These are phyloP conservation scores for Globisporangium megalacanthum DNA, from an alignment of 352 stramenopile species.

Conservation along the genomic window DNA sequence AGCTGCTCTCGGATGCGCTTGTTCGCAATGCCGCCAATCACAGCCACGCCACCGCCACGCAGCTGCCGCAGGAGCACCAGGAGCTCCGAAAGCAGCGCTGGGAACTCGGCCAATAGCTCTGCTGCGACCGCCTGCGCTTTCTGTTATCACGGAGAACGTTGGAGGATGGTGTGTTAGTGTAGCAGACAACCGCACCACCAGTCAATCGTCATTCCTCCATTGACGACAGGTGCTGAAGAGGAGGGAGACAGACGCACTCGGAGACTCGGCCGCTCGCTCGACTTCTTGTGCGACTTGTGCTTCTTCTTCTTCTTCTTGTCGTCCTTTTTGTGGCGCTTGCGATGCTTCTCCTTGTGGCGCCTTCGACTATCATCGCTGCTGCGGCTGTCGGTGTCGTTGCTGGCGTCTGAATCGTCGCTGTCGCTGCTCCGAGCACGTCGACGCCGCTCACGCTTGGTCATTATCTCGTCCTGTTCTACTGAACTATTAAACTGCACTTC, in stretches of 20 bases:
- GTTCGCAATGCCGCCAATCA: conserved; percentile 79
- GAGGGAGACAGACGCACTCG: conserved; percentile 2
- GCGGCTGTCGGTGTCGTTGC: too few species aligned
- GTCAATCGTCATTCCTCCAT: not conserved
- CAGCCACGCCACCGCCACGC: conserved; percentile 62
- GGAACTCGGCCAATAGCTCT: conserved; percentile 58
- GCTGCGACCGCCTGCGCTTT: conserved; percentile 42
- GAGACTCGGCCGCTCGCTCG: conserved; percentile 19
- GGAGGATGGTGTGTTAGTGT: not conserved
- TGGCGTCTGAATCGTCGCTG: too few species aligned
- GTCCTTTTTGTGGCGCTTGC: conserved; percentile 16
- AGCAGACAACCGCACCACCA: not conserved
- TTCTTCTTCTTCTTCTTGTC: conserved; percentile 25
- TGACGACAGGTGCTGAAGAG: too few species aligned
- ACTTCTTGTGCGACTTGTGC: conserved; percentile 23
- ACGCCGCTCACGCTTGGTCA: too few species aligned
- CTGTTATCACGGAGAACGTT: conserved; percentile 24
- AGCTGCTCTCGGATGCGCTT: conserved; percentile 56
- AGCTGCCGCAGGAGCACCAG: conserved; percentile 68
- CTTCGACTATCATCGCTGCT: too few species aligned
- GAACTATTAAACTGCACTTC: too few species aligned
- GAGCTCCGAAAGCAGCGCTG: conserved; percentile 57
- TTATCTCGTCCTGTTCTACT: too few species aligned
- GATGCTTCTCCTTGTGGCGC: too few species aligned
- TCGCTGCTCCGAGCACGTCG: too few species aligned